phyloP scores from a whole-genome alignment of 257 asterid genomes.

The Solanum rostratum region DNA sequence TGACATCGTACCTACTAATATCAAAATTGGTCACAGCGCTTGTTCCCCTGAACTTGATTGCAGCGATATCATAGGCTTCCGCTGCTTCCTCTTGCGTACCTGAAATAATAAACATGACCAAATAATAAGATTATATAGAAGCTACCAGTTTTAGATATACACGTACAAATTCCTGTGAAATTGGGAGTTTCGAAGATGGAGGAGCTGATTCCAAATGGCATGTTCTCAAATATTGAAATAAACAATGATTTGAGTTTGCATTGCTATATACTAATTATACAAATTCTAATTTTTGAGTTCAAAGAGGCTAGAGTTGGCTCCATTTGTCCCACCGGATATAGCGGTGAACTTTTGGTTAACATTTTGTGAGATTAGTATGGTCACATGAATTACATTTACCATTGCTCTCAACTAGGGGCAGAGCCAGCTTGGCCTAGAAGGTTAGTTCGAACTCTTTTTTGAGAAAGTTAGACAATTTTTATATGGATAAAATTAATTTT shows the following conservation, averaged over 20 bases:
- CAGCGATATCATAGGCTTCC: constrained; percentile 81
- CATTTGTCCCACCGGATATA: neutral
- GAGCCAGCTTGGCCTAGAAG: neutral
- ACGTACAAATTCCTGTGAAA: neutral
- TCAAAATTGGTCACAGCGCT: constrained; percentile 82
- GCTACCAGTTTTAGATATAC: neutral
- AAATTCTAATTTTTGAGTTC: neutral
- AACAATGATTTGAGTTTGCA: neutral
- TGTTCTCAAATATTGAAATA: neutral
- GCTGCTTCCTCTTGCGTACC: constrained; percentile 96
- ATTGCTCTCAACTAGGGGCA: neutral
- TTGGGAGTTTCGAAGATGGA: neutral
- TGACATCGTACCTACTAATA: constrained; percentile 61
- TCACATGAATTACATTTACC: neutral
- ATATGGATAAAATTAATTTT: neutral
- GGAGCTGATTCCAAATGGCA: neutral
- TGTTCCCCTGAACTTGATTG: constrained; percentile 71
- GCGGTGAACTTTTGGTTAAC: neutral
- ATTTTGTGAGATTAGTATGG: neutral
- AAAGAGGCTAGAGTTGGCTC: neutral
- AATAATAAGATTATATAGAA: neutral
- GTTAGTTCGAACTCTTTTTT: neutral
- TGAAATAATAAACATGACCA: neutral
- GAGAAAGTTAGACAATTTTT: too few relatives aligned
- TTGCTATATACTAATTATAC: neutral